Evolutionary conservation across 306 rosid species (phyloP).

Genomic region (Medicago arabica): DNA sequence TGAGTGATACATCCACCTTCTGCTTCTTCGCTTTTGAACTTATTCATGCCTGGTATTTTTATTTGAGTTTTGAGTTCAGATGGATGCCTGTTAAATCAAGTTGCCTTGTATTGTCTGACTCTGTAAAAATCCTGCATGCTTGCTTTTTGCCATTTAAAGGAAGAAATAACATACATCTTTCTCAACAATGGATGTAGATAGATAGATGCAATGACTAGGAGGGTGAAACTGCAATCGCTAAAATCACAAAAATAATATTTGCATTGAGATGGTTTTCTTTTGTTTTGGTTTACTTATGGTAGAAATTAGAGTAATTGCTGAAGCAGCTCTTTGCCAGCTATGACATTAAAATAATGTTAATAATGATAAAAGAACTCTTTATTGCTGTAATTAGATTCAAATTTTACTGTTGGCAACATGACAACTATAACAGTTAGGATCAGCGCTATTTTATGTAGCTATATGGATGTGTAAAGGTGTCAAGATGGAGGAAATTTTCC

Average conservation of each 20-base stretch:
- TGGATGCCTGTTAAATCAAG: slow-evolving; percentile 31
- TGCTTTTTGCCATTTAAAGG: neutral
- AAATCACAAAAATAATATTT: neutral
- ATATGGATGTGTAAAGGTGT: slow-evolving; percentile 28
- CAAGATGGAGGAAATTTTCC: slow-evolving; percentile 2
- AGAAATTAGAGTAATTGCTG: slow-evolving; percentile 15
- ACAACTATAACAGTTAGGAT: slow-evolving; percentile 18
- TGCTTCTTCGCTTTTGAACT: slow-evolving; percentile 19
- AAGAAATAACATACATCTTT: slow-evolving; percentile 16
- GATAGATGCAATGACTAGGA: slow-evolving; percentile 20
- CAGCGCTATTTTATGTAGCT: neutral
- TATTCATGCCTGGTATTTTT: slow-evolving; percentile 26
- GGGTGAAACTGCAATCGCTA: slow-evolving; percentile 20
- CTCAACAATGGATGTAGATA: slow-evolving; percentile 28
- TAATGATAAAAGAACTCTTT: slow-evolving; percentile 26
- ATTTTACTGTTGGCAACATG: slow-evolving; percentile 18
- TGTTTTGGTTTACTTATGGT: slow-evolving; percentile 28
- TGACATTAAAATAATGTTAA: slow-evolving; percentile 34
- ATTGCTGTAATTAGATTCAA: slow-evolving; percentile 24
- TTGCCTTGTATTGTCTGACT: slow-evolving; percentile 20
- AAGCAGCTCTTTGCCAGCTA: slow-evolving; percentile 21
- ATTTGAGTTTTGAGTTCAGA: slow-evolving; percentile 24
- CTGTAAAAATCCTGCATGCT: slow-evolving; percentile 18
- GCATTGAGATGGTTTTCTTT: slow-evolving; percentile 27
- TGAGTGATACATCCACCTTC: neutral